phyloP scores from a whole-genome alignment of 1,139 yeast species.

The Magnusiomyces tetraspermus region DNA sequence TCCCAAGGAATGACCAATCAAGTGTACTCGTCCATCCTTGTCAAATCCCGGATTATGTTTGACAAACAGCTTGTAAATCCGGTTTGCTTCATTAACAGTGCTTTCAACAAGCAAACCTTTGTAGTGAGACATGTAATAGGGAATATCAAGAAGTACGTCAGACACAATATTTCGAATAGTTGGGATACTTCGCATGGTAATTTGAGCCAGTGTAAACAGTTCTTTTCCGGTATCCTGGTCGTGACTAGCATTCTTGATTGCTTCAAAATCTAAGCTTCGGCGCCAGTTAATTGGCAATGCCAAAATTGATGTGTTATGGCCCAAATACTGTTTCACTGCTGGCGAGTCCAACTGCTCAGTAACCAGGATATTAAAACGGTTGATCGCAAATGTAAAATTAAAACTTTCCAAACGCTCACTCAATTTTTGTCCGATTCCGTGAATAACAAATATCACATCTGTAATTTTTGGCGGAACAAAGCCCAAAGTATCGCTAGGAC shows the following conservation, averaged over 20 bases:
- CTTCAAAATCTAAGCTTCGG: slow-evolving; percentile 29
- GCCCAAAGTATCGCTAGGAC: slow-evolving; percentile 25
- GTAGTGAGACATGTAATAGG: slow-evolving; percentile 75
- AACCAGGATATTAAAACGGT: slow-evolving; percentile 45
- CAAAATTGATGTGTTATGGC: slow-evolving; percentile 23
- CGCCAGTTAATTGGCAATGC: slow-evolving; percentile 39
- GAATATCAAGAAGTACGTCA: slow-evolving; percentile 77
- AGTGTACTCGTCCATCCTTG: slow-evolving; percentile 54
- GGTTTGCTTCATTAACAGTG: slow-evolving; percentile 63
- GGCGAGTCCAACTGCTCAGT: slow-evolving; percentile 25
- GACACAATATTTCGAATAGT: slow-evolving; percentile 71
- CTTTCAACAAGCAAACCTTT: slow-evolving; percentile 51
- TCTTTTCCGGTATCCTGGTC: slow-evolving; percentile 13
- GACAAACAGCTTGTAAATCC: slow-evolving; percentile 51
- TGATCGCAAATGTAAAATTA: slow-evolving; percentile 80
- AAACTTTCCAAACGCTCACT: slow-evolving; percentile 73
- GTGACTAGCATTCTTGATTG: slow-evolving; percentile 20
- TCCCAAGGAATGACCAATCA: slow-evolving; percentile 88
- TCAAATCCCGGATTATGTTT: slow-evolving; percentile 59
- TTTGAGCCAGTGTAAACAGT: slow-evolving; percentile 58
- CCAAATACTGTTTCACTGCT: slow-evolving; percentile 23
- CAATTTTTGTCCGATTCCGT: slow-evolving; percentile 88
- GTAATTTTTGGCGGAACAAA: slow-evolving; percentile 25
- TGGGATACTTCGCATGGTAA: slow-evolving; percentile 73
- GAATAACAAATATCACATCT: slow-evolving; percentile 74